Percentiles rank a stretch among this genome's conserved stretches.
Conservation (phyloP, 352 stramenopile species). For the Nothophytophthora sp. region DNA sequence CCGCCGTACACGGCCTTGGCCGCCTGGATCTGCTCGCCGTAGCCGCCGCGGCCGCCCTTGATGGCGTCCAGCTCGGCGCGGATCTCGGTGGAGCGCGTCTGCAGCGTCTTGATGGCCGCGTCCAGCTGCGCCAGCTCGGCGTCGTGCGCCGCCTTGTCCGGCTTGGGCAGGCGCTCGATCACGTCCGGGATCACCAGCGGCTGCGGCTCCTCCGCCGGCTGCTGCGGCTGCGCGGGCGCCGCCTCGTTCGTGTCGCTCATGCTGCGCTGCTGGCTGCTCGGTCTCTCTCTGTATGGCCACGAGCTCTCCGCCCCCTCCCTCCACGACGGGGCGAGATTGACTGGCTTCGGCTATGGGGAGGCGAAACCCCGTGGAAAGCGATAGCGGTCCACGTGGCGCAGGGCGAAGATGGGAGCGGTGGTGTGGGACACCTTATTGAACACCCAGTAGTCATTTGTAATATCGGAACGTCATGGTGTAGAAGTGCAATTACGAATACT, state of each 20-base stretch:
- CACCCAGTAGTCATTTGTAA: too few species aligned
- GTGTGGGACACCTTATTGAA: too few species aligned
- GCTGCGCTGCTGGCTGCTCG: neutral
- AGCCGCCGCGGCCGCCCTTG: conserved; percentile 80
- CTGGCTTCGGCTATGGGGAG: neutral
- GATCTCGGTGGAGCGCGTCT: conserved; percentile 78
- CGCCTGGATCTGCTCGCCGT: conserved; percentile 86
- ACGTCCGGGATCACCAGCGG: conserved; percentile 66
- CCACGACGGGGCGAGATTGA: too few species aligned
- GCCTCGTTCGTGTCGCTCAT: conserved; percentile 29
- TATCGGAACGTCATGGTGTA: too few species aligned
- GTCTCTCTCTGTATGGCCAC: conserved; percentile 1
- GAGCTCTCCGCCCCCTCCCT: neutral
- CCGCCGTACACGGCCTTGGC: conserved; percentile 88
- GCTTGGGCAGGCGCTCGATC: conserved; percentile 83
- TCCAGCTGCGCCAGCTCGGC: conserved; percentile 85
- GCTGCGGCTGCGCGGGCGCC: neutral
- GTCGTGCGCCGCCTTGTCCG: conserved; percentile 91
- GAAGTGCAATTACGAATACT: too few species aligned
- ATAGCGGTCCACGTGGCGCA: neutral
- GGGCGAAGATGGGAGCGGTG: too few species aligned
- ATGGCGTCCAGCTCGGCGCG: conserved; percentile 79
- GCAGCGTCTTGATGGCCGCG: conserved; percentile 91
- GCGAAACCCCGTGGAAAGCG: neutral
- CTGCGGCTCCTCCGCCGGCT: conserved; percentile 25